Conservation (phyloP, 176 grass and related monocot genomes). For the Tuctoria greenei region DNA sequence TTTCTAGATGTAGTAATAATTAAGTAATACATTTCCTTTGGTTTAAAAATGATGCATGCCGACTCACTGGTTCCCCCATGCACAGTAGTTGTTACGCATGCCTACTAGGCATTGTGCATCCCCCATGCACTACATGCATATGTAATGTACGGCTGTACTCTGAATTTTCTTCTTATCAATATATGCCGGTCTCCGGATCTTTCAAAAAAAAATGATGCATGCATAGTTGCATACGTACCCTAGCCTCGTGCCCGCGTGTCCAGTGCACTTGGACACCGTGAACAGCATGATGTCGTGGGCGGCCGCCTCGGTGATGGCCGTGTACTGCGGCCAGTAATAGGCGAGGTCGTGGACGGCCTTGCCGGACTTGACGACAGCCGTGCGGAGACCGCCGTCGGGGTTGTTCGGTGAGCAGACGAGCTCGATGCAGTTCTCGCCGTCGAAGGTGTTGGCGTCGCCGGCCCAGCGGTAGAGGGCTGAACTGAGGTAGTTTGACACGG, state of each 20-base stretch:
- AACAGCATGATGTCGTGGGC: constrained; percentile 78
- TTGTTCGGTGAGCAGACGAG: constrained; percentile 78
- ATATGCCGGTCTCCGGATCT: too few relatives aligned
- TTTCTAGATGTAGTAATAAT: too few relatives aligned
- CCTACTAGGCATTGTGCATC: too few relatives aligned
- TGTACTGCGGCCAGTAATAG: constrained; percentile 91
- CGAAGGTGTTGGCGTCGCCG: constrained; percentile 53
- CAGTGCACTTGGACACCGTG: constrained; percentile 82
- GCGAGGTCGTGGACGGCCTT: constrained; percentile 73
- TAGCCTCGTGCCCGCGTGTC: constrained; percentile 69
- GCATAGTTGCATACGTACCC: constrained; percentile 56
- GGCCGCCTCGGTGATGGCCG: constrained; percentile 47
- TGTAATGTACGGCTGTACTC: too few relatives aligned
- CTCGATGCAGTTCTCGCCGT: constrained; percentile 59
- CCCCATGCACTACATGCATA: too few relatives aligned
- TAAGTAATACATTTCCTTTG: too few relatives aligned
- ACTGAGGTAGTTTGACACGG: constrained; percentile 52
- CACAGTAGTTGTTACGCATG: too few relatives aligned
- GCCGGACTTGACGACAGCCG: constrained; percentile 45
- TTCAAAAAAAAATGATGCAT: too few relatives aligned
- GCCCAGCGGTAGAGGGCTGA: constrained; percentile 62
- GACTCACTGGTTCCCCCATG: too few relatives aligned
- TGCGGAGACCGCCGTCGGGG: constrained; percentile 55
- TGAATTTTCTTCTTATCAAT: too few relatives aligned
- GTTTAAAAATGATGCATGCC: too few relatives aligned